Evolutionary conservation across 176 grass and related monocot genomes (phyloP), one percentile per base, ranked within the genome.

Genomic region (Triticum timopheevii): DNA sequence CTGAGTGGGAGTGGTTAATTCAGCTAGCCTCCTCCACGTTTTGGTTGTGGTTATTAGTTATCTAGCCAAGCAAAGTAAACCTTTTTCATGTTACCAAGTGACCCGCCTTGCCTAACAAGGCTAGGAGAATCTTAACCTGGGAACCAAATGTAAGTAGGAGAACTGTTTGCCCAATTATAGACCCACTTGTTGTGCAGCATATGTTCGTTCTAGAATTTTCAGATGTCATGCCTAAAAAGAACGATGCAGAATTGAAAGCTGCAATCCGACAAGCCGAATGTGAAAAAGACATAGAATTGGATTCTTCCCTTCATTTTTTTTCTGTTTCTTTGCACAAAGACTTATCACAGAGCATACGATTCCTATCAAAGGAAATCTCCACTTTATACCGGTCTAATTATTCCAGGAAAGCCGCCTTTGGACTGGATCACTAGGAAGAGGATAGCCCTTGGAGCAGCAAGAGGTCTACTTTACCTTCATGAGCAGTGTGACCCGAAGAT

Each of bases 401-500:
- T 71, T 90, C 36, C 85, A 99, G 97, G 83, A 35, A 99, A 99
- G 63, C 92, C 92, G 61, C 80, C 97, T 45, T 59, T 96, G 90
- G 94, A 99, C 87, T 99, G 94, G 97, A 78, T 85, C 59, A 96
- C 97, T 17, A 90, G 97, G 70, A 99, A 93, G 73, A 89, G 80
- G 81, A 99, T 99, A 82, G 86, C 97, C 22, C 85, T 97, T 64
- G 97, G 97, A 23, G 92, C 97, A 82, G 97, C 85, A 73, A 79
- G 97, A 84, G 97, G 97, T 8, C 83, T 99, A 59, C 83, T 97
- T 31, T 99, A 97, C 77, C 97, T 99, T 38, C 97, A 99, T 31
- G 97, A 99, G 81, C 97, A 99, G 84, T 99, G 94, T 34, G 97
- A 99, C 73, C 97, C 97, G 20, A 99, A 99, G 90, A 97, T 97